These are phyloP conservation scores for Huntiella moniliformis DNA, from an alignment of 2,329 filamentous ascomycete genomes.

Conservation along the genomic window DNA sequence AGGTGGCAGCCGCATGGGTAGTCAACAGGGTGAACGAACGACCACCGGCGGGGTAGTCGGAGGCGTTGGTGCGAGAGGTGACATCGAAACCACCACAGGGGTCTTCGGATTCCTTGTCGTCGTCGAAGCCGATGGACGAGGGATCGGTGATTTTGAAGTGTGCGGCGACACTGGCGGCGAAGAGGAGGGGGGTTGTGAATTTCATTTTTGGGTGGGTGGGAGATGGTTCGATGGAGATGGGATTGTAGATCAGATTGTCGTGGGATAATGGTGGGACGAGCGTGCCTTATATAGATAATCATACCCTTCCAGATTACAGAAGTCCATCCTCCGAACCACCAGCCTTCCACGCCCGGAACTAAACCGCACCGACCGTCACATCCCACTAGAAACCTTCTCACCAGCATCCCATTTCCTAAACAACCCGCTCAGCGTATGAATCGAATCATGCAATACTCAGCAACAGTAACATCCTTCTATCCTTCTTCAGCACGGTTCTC, in stretches of 20 bases:
- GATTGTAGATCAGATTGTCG: neutral
- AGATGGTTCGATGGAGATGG: neutral
- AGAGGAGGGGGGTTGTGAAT: constrained; percentile 9
- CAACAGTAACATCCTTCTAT: too few relatives aligned
- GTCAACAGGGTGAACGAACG: constrained; percentile 9
- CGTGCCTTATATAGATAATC: neutral
- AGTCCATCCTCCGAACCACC: too few relatives aligned
- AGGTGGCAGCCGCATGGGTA: constrained; percentile 9
- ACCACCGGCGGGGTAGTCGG: constrained; percentile 9
- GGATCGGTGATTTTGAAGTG: constrained; percentile 11
- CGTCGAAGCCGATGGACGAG: constrained; percentile 10
- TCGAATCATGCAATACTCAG: too few relatives aligned
- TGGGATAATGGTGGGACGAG: neutral
- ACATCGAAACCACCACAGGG: constrained; percentile 11
- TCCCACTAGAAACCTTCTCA: too few relatives aligned
- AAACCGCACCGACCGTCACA: too few relatives aligned
- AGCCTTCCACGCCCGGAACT: too few relatives aligned
- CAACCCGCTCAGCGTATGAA: too few relatives aligned
- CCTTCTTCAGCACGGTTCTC: too few relatives aligned
- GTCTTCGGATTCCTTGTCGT: constrained; percentile 8
- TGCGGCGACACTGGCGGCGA: constrained; percentile 9
- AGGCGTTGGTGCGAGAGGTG: constrained; percentile 9
- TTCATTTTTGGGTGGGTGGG: constrained; percentile 7
- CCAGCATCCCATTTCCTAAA: too few relatives aligned
- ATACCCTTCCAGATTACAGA: too few relatives aligned